A percentile compares a stretch with the other conserved stretches of the same genome.
Evolutionary conservation across 257 asterid species (phyloP).

Genomic region (Mentha longifolia): DNA sequence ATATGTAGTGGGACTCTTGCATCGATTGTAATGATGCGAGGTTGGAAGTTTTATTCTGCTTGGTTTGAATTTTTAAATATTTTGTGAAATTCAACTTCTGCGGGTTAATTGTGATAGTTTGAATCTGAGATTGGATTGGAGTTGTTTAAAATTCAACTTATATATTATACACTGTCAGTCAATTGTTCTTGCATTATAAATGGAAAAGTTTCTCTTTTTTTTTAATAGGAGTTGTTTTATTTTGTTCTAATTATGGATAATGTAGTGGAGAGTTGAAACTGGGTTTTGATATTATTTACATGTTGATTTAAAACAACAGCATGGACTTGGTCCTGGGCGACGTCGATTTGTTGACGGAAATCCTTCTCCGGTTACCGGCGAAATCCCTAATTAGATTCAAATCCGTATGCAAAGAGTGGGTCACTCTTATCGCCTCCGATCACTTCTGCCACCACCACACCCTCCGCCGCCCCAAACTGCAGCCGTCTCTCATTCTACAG

Average conservation of each 20-base stretch:
- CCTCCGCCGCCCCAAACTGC: neutral
- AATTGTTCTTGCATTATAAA: too few species aligned
- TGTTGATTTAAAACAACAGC: neutral
- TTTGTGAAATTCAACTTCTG: too few species aligned
- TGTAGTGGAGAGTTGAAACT: neutral
- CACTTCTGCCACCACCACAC: neutral
- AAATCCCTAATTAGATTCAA: neutral
- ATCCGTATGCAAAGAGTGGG: neutral
- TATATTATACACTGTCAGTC: too few species aligned
- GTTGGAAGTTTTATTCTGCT: too few species aligned
- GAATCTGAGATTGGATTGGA: too few species aligned
- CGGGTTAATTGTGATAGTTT: too few species aligned
- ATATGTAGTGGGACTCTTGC: too few species aligned
- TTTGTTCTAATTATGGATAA: neutral
- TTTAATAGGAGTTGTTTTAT: too few species aligned
- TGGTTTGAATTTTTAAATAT: too few species aligned
- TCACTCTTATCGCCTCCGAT: neutral
- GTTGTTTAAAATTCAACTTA: too few species aligned
- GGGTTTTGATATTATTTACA: neutral
- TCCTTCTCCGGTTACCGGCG: constrained; percentile 3
- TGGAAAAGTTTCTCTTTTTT: too few species aligned
- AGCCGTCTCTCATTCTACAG: neutral
- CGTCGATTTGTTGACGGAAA: neutral
- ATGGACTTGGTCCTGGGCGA: neutral
- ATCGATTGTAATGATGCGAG: too few species aligned